A percentile compares a stretch with the other conserved stretches of the same genome.
Conservation (phyloP, 176 grass and related monocot species). For the Otatea glauca region DNA sequence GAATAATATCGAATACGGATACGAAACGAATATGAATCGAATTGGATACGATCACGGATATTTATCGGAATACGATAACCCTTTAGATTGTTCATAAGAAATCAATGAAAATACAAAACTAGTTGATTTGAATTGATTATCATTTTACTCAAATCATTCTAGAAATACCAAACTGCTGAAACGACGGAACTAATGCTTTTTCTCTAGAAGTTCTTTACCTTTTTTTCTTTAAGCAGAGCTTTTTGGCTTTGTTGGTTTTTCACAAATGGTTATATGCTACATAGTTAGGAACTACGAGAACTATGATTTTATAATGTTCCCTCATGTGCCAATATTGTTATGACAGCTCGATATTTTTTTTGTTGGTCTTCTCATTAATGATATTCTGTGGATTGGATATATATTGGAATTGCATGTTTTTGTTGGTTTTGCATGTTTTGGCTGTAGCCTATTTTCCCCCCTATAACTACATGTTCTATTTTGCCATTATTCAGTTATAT, state of each 20-base stretch:
- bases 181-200: not conserved
- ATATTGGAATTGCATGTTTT: not conserved
- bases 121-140: slow-evolving; percentile 2
- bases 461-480: not conserved
- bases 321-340: not conserved
- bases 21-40: too few relatives aligned
- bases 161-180: not conserved
- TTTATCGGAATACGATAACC: too few relatives aligned
- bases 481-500: slow-evolving; percentile 26
- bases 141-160: not conserved
- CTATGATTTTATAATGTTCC: not conserved
- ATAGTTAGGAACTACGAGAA: not conserved
- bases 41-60: too few relatives aligned
- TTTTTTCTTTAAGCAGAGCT: not conserved
- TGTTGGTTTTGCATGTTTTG: not conserved
- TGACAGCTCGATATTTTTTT: not conserved
- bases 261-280: not conserved
- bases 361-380: not conserved
- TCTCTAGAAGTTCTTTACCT: not conserved
- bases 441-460: not conserved
- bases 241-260: not conserved
- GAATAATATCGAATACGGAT: too few relatives aligned
- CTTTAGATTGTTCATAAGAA: too few relatives aligned
- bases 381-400: not conserved
- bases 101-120: too few relatives aligned